Evolutionary conservation across 805 yeast species (phyloP).

Genomic region (Suhomyces tanzawaensis): DNA sequence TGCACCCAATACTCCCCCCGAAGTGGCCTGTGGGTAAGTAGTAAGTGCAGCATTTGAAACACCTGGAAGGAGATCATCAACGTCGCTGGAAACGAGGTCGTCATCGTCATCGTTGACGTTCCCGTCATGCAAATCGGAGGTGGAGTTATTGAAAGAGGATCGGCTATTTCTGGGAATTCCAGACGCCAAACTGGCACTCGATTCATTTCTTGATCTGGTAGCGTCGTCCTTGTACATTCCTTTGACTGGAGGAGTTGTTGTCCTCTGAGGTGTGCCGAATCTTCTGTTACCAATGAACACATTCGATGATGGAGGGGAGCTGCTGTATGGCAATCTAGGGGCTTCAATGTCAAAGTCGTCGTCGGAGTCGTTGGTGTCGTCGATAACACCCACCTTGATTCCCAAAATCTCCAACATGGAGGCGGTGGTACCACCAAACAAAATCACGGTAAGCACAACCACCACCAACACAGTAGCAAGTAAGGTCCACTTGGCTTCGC

Average conservation of each 20-base stretch:
- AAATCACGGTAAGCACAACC: slow-evolving; percentile 91
- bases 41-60: slow-evolving; percentile 1
- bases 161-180: slow-evolving; percentile 6
- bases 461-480: slow-evolving; percentile 95
- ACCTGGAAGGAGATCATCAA: slow-evolving; percentile 34
- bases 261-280: slow-evolving; percentile 13
- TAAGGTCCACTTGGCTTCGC: slow-evolving; percentile 83
- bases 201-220: slow-evolving; percentile 29
- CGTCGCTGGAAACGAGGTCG: slow-evolving; percentile 33
- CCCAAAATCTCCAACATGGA: slow-evolving; percentile 95
- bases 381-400: slow-evolving; percentile 86
- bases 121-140: slow-evolving; percentile 7
- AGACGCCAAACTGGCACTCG: slow-evolving; percentile 26
- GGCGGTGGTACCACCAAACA: slow-evolving; percentile 98
- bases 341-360: slow-evolving; percentile 95
- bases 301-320: slow-evolving; percentile 9
- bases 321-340: slow-evolving; percentile 37
- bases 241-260: slow-evolving; percentile 10
- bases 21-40: slow-evolving; percentile 1
- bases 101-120: slow-evolving; percentile 11
- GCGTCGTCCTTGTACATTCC: slow-evolving; percentile 19
- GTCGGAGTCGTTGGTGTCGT: slow-evolving; percentile 70
- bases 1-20: slow-evolving; percentile 36
- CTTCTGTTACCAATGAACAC: slow-evolving; percentile 25
- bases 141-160: slow-evolving; percentile 7